Conservation (phyloP, 768 basidiomycete species). For the Inosperma sp. region DNA sequence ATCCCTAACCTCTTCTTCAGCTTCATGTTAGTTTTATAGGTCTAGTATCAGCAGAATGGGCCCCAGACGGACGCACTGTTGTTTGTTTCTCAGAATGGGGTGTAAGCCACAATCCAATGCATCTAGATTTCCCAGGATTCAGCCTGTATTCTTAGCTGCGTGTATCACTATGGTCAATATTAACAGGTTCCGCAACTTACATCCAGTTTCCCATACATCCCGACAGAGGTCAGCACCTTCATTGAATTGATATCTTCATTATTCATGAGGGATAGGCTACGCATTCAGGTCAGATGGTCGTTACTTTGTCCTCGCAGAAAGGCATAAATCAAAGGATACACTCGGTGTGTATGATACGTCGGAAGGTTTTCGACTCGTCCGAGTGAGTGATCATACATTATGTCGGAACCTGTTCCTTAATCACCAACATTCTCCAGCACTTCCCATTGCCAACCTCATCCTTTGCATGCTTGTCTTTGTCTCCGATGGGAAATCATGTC, state of each 20-base stretch:
- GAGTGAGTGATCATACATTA: conserved; percentile 42
- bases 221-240: conserved; percentile 56
- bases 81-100: conserved; percentile 93
- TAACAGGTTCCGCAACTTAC: conserved; percentile 69
- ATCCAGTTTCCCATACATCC: conserved; percentile 84
- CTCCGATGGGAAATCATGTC: conserved; percentile 70
- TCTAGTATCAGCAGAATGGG: conserved; percentile 86
- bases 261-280: conserved; percentile 46
- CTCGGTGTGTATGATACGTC: conserved; percentile 77
- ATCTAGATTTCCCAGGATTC: not conserved
- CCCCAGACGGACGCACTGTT: conserved; percentile 75
- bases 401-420: not conserved
- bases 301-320: conserved; percentile 82
- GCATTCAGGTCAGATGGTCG: conserved; percentile 75
- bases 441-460: conserved; percentile 75
- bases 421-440: conserved; percentile 47
- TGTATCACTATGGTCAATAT: conserved; percentile 81
- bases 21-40: conserved; percentile 33
- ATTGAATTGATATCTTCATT: not conserved
- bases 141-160: conserved; percentile 52
- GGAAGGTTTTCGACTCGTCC: conserved; percentile 65
- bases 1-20: conserved; percentile 9
- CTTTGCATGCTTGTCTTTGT: conserved; percentile 65
- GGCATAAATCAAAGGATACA: conserved; percentile 86
- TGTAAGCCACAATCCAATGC: conserved; percentile 47